phyloP scores from a whole-genome alignment of 805 yeast species.

The Nakazawaea populi region DNA sequence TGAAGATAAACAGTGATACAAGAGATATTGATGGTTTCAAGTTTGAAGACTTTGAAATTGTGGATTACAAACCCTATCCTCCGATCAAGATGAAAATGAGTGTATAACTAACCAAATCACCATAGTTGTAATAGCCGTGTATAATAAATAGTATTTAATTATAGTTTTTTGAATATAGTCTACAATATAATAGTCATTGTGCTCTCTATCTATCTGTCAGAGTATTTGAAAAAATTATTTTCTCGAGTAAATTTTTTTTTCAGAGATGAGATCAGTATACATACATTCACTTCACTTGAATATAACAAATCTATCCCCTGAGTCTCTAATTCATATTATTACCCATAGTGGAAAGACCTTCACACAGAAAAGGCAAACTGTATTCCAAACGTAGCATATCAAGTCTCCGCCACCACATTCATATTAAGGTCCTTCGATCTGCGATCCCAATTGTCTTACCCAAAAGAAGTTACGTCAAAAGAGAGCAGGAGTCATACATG shows the following conservation, averaged over 20 bases:
- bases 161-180: no score
- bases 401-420: not conserved
- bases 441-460: not conserved
- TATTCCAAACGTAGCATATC: not conserved
- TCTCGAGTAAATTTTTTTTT: no score
- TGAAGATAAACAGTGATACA: slow-evolving; percentile 63
- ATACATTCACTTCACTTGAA: no score
- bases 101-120: slow-evolving; percentile 40
- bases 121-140: no score
- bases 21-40: slow-evolving; percentile 78
- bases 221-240: no score
- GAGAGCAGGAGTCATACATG: not conserved
- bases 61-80: slow-evolving; percentile 73
- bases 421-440: not conserved
- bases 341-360: no score
- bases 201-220: no score
- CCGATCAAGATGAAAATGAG: slow-evolving; percentile 96
- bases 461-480: not conserved
- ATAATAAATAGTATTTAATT: no score
- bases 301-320: no score
- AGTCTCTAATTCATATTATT: no score
- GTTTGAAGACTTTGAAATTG: slow-evolving; percentile 81
- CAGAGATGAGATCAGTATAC: no score
- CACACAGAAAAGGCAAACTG: not conserved
- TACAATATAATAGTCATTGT: no score